phyloP scores from a whole-genome alignment of 2,329 filamentous ascomycete genomes.

The Cyphellophora europaea region DNA sequence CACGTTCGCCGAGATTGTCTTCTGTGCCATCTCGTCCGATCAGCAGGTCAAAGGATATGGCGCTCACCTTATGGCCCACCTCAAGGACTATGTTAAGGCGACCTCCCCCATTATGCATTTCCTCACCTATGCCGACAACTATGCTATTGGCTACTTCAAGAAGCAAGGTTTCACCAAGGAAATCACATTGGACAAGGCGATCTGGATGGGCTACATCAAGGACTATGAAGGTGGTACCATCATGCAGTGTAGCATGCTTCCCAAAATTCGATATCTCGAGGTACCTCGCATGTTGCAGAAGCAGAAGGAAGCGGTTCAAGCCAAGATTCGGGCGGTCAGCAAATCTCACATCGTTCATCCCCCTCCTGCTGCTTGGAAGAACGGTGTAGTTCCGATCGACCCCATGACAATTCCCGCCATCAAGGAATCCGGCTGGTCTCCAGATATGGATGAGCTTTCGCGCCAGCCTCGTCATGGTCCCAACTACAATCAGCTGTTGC shows the following conservation, averaged over 20 bases:
- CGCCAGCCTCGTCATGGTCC: conserved; percentile 91
- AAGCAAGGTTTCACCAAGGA: conserved; percentile 99
- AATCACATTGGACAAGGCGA: conserved; percentile 78
- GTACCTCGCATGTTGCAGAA: conserved; percentile 88
- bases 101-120: conserved; percentile 98
- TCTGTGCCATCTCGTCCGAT: conserved; percentile 93
- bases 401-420: conserved; percentile 82
- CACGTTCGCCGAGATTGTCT: conserved; percentile 95
- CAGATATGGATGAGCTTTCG: conserved; percentile 94
- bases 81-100: conserved; percentile 97
- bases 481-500: conserved; percentile 88
- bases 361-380: conserved; percentile 79
- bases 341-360: conserved; percentile 80
- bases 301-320: conserved; percentile 90
- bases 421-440: conserved; percentile 85
- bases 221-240: conserved; percentile 98
- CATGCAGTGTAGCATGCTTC: conserved; percentile 98
- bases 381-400: conserved; percentile 65
- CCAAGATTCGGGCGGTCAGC: conserved; percentile 86
- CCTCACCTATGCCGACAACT: conserved; percentile 96
- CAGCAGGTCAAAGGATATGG: conserved; percentile 99
- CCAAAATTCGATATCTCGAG: conserved; percentile 88
- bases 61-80: conserved; percentile 92
- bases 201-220: conserved; percentile 99
- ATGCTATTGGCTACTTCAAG: conserved; percentile 97